Evolutionary conservation across 495 filamentous ascomycete genomes (phyloP), one percentile per base, ranked within the genome.

Genomic region (Talaromyces trachyspermus): DNA sequence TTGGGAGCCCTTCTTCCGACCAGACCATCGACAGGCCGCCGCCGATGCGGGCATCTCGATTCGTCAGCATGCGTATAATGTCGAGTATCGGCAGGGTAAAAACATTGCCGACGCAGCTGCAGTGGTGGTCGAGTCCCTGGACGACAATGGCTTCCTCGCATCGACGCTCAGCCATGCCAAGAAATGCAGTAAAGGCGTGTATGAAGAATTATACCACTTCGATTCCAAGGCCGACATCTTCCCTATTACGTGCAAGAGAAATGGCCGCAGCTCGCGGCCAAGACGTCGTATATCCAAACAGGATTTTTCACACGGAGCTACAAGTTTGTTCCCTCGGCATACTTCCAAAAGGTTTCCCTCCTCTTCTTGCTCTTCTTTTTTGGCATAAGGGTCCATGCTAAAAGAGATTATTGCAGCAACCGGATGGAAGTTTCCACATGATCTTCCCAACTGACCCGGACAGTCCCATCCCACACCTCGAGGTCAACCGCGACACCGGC

Each of bases 71-170:
- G 71, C 73, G 5, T 72, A 71, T 47, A 65, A 78, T 5, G 55
- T 68, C 15, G 75, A 78, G 49, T 41, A 67, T 5, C 58, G 64
- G 38, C 71, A 77, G 44, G 67, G 64, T 9, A 71, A 70, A 47
- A 76, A 72, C 43, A 61, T 76, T 33, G 65, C 66, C n/a, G 75
- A 79, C 49, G 71, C 71, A 6, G 71, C 70, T 14, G 70, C 77
- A 15, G 54, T 53, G 1, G 42, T 36, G 2, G 60, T 62, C 1
- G 57, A 61, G 30, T 58, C 60, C 1, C 68, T 75, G n/a, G 63
- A 72, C 35, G 54, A 69, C 40, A 56, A 54, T 37, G 56, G 57
- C 40, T 59, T 77, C 26, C 57, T 72, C 25, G 55, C 59, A 20
- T 65, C 58, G 5, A 61, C 62, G 7, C 54, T 74, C 7, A 54